These are phyloP conservation scores for Ustilago cynodontis DNA, from an alignment of 1,284 basidiomycete species.

Conservation along the genomic window DNA sequence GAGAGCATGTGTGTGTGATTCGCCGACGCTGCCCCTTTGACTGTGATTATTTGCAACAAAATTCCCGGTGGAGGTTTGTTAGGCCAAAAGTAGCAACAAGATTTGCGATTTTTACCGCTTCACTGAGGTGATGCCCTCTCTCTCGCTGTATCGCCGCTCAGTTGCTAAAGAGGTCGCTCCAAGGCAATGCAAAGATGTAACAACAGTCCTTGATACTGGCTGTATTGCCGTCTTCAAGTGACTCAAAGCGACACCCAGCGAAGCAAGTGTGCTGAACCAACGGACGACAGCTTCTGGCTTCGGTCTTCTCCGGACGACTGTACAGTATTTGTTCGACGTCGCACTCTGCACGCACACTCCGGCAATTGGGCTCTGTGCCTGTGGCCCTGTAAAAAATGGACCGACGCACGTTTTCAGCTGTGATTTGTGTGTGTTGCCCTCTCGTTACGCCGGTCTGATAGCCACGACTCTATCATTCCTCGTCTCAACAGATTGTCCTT, in stretches of 20 bases:
- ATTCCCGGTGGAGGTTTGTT: background rate
- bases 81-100: background rate
- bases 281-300: background rate
- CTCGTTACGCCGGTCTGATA: background rate
- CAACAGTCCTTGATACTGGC: too few species aligned
- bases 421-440: slow-evolving; percentile 8
- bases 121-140: background rate
- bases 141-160: background rate
- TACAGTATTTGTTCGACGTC: background rate
- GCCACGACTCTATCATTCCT: background rate
- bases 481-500: background rate
- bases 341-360: too few species aligned
- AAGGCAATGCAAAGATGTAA: too few species aligned
- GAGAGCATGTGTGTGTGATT: slow-evolving; percentile 12
- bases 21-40: background rate
- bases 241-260: background rate
- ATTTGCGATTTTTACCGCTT: background rate
- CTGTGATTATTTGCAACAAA: background rate
- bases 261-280: background rate
- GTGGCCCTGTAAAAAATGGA: background rate
- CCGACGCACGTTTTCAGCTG: background rate
- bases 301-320: slow-evolving; percentile 16
- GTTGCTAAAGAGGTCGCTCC: background rate
- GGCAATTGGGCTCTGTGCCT: slow-evolving; percentile 1
- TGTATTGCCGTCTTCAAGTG: too few species aligned